A percentile compares a stretch with the other conserved stretches of the same genome.
Evolutionary conservation across 306 rosid species (phyloP).

Genomic region (Dryas octopetala): DNA sequence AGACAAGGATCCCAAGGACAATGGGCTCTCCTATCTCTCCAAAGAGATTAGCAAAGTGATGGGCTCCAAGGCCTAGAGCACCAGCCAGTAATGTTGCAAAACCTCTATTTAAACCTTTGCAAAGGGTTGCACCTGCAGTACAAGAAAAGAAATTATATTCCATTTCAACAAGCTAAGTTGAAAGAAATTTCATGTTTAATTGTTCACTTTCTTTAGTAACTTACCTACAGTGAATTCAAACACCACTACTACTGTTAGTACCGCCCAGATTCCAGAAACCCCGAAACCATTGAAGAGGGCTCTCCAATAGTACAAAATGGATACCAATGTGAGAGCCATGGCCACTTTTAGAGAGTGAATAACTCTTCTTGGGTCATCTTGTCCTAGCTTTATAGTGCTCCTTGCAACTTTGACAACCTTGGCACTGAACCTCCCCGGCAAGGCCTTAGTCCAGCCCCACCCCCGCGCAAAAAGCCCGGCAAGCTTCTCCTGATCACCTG

Average conservation of each 20-base stretch:
- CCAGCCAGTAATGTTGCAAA: conserved; percentile 76
- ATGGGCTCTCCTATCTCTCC: conserved; percentile 67
- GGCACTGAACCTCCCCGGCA: conserved; percentile 38
- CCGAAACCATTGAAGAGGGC: conserved; percentile 84
- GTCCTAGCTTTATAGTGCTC: conserved; percentile 55
- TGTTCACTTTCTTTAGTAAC: not conserved
- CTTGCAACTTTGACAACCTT: conserved; percentile 37
- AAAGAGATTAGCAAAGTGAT: conserved; percentile 57
- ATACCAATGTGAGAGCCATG: conserved; percentile 80
- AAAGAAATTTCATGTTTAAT: not conserved
- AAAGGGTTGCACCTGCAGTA: conserved; percentile 74
- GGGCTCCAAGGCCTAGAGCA: conserved; percentile 80
- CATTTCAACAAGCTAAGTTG: not conserved
- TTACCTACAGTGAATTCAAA: conserved; percentile 88
- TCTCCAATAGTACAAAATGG: conserved; percentile 66
- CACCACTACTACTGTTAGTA: conserved; percentile 80
- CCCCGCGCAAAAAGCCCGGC: conserved; percentile 10
- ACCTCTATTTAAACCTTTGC: conserved; percentile 78
- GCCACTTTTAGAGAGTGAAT: conserved; percentile 90
- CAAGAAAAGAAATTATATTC: not conserved
- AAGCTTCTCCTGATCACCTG: conserved; percentile 20
- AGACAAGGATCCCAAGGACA: conserved; percentile 71
- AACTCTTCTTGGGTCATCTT: conserved; percentile 87
- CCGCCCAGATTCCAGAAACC: conserved; percentile 89
- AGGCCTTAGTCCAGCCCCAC: conserved; percentile 29